Evolutionary conservation across 2,329 filamentous ascomycete genomes (phyloP).

Genomic region (Pseudopyrenochaeta lycopersici): DNA sequence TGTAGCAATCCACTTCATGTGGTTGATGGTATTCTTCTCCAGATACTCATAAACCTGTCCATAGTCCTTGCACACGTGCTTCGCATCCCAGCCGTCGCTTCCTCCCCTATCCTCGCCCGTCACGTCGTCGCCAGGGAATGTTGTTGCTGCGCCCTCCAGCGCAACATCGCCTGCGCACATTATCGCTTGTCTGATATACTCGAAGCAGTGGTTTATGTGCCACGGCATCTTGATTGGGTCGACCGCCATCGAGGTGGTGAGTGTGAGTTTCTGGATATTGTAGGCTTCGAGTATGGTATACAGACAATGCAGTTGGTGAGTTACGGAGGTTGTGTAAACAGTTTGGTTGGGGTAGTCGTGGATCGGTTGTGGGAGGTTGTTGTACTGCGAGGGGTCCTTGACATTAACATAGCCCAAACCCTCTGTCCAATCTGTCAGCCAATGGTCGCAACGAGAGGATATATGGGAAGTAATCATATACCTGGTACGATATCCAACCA

Average conservation of each 20-base stretch:
- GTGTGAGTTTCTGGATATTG: constrained; percentile 33
- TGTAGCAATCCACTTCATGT: constrained; percentile 41
- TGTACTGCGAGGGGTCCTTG: constrained; percentile 27
- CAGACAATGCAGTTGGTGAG: constrained; percentile 46
- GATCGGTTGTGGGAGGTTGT: constrained; percentile 41
- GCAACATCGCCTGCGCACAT: constrained; percentile 47
- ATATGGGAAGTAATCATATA: constrained; percentile 6
- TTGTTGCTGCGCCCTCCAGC: constrained; percentile 43
- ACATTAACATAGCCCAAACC: constrained; percentile 45
- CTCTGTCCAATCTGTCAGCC: constrained; percentile 16
- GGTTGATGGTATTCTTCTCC: constrained; percentile 37
- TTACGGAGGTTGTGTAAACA: constrained; percentile 45
- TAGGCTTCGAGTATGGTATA: constrained; percentile 45
- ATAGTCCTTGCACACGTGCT: constrained; percentile 46
- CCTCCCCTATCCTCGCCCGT: constrained; percentile 40
- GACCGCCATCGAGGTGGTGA: constrained; percentile 9
- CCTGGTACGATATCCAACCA: constrained; percentile 45
- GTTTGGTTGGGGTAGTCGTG: constrained; percentile 42
- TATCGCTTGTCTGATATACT: constrained; percentile 44
- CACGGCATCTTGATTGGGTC: constrained; percentile 40
- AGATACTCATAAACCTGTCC: constrained; percentile 40
- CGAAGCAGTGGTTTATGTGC: constrained; percentile 48
- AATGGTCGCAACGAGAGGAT: no score
- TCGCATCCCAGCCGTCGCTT: constrained; percentile 46
- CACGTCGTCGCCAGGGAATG: constrained; percentile 32